These are phyloP conservation scores for Candida sanyaensis DNA, from an alignment of 1,139 yeast genomes.

Conservation along the genomic window DNA sequence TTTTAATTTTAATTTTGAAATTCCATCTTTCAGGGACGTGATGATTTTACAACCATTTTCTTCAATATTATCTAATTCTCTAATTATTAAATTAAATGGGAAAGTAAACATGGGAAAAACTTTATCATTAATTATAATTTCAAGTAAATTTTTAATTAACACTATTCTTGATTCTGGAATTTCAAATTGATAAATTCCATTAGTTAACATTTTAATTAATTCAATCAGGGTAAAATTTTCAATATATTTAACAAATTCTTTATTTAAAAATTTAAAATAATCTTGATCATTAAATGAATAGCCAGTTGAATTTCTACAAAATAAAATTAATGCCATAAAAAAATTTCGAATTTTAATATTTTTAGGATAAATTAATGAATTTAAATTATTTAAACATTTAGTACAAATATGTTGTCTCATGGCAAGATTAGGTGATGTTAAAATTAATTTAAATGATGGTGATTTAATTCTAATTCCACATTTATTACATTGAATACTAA, in stretches of 20 bases:
- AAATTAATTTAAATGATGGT: slow-evolving; percentile 8
- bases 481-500: slow-evolving; percentile 21
- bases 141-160: slow-evolving; percentile 10
- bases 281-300: slow-evolving; percentile 9
- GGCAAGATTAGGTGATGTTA: slow-evolving; percentile 11
- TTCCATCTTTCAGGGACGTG: background rate
- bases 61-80: slow-evolving; percentile 2
- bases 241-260: slow-evolving; percentile 8
- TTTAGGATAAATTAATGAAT: slow-evolving; percentile 7
- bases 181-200: slow-evolving; percentile 6
- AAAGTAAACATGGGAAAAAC: slow-evolving; percentile 19
- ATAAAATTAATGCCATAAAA: slow-evolving; percentile 10
- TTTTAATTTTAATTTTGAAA: slow-evolving; percentile 9
- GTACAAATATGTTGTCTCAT: slow-evolving; percentile 9
- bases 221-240: slow-evolving; percentile 6
- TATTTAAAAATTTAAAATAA: slow-evolving; percentile 6
- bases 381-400: slow-evolving; percentile 9
- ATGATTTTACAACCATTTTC: background rate
- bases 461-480: slow-evolving; percentile 17
- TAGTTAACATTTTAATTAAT: slow-evolving; percentile 6
- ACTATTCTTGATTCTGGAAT: slow-evolving; percentile 4
- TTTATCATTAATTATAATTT: slow-evolving; percentile 10
- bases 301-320: background rate
- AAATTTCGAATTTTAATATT: slow-evolving; percentile 12
- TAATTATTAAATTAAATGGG: slow-evolving; percentile 17